A percentile compares a stretch with the other conserved stretches of the same genome.
These are phyloP conservation scores for Colletotrichum sp. DNA, from an alignment of 2,329 filamentous ascomycete species.

Conservation along the genomic window DNA sequence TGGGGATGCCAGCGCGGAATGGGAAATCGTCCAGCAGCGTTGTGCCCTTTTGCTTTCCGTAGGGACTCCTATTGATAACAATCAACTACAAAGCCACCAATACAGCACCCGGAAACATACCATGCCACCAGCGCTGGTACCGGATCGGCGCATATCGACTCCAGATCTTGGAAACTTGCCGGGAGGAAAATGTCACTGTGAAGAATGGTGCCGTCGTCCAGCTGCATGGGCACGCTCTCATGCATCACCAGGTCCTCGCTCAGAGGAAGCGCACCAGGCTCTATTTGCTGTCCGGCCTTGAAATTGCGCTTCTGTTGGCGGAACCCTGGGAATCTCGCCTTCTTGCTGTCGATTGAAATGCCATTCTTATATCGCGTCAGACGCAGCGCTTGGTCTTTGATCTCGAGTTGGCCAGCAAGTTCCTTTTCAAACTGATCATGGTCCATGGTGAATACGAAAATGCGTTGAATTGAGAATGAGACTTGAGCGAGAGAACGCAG, in stretches of 20 bases:
- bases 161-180: neutral
- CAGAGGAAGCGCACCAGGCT: neutral
- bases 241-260: neutral
- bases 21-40: neutral
- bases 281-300: neutral
- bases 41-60: neutral
- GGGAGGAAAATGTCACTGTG: neutral
- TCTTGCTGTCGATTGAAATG: neutral
- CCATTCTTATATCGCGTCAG: neutral
- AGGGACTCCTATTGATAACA: neutral
- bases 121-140: neutral
- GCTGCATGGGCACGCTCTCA: neutral
- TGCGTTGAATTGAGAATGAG: accelerated
- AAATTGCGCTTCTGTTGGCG: neutral
- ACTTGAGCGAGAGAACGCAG: accelerated
- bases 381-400: neutral
- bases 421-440: neutral
- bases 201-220: neutral
- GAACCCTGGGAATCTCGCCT: neutral
- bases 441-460: accelerated
- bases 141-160: neutral
- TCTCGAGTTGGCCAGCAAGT: accelerated
- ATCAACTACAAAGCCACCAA: accelerated
- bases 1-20: neutral
- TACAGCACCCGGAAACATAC: neutral